A percentile compares a stretch with the other conserved stretches of the same genome.
phyloP scores from a whole-genome alignment of 2,329 filamentous ascomycete species.

The Penicillium sp. region DNA sequence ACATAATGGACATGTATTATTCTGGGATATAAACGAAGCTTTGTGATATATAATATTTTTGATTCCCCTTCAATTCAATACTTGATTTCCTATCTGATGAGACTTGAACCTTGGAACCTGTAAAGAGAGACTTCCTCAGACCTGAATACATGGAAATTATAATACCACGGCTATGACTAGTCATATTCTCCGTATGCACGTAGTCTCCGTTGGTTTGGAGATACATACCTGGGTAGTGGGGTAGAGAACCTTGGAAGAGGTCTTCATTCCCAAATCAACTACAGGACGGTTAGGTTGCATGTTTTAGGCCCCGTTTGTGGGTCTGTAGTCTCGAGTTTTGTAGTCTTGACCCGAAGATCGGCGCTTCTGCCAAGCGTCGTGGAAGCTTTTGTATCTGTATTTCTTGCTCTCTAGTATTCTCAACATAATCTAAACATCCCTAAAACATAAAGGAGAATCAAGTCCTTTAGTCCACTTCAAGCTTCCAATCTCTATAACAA shows the following conservation, averaged over 20 bases:
- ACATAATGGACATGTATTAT: not conserved
- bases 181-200: too few species aligned
- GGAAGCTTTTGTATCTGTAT: too few species aligned
- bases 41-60: not conserved
- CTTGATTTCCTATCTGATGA: not conserved
- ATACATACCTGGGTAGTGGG: not conserved
- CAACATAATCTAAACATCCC: not conserved
- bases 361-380: not conserved
- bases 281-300: not conserved
- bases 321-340: not conserved
- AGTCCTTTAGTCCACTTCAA: constrained; percentile 69
- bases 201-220: too few species aligned
- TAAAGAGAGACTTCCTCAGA: not conserved
- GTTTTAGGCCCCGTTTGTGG: not conserved
- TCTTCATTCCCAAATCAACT: not conserved
- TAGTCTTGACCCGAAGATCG: not conserved
- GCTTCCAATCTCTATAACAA: constrained; percentile 74
- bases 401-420: not conserved
- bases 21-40: not conserved
- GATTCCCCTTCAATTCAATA: not conserved
- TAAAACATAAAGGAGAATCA: constrained; percentile 17
- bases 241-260: not conserved
- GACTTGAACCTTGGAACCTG: not conserved
- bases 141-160: not conserved
- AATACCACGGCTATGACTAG: too few species aligned